Evolutionary conservation across 78 protist species (phyloP).

Genomic region (Dictyostelium firmibasis): DNA sequence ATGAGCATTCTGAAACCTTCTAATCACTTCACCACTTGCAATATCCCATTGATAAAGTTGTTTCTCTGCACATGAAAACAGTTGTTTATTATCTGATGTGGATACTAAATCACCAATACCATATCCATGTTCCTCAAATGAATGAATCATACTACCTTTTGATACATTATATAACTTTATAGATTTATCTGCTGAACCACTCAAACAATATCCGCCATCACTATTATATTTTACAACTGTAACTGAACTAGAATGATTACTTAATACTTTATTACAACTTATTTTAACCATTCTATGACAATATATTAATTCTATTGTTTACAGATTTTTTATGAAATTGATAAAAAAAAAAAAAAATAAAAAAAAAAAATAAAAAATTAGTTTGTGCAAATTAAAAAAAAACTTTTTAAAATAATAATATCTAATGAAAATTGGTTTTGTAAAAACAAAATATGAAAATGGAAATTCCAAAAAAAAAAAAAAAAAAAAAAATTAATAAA

Average conservation of each 20-base stretch:
- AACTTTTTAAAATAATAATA: no score
- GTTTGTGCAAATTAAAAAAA: no score
- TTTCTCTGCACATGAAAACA: slow-evolving; percentile 63
- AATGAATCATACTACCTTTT: slow-evolving; percentile 33
- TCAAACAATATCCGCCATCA: slow-evolving; percentile 65
- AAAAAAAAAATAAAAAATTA: no score
- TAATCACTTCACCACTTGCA: slow-evolving; percentile 36
- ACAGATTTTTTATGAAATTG: no score
- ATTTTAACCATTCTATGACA: not conserved
- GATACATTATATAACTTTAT: slow-evolving; percentile 57
- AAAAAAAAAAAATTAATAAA: no score
- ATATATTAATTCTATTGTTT: no score
- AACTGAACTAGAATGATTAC: slow-evolving; percentile 52
- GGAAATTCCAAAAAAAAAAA: no score
- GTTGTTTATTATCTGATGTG: slow-evolving; percentile 21
- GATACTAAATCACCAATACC: slow-evolving; percentile 21
- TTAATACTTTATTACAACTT: slow-evolving; percentile 7
- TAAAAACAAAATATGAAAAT: no score
- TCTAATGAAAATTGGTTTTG: no score
- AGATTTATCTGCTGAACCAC: slow-evolving; percentile 53
- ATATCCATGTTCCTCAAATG: slow-evolving; percentile 72
- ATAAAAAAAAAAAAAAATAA: no score
- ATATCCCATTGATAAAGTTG: slow-evolving; percentile 82
- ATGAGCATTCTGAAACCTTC: slow-evolving; percentile 62
- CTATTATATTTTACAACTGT: slow-evolving; percentile 13